Evolutionary conservation across 108 stramenopile species (phyloP).

Genomic region (Bacterosira constricta): DNA sequence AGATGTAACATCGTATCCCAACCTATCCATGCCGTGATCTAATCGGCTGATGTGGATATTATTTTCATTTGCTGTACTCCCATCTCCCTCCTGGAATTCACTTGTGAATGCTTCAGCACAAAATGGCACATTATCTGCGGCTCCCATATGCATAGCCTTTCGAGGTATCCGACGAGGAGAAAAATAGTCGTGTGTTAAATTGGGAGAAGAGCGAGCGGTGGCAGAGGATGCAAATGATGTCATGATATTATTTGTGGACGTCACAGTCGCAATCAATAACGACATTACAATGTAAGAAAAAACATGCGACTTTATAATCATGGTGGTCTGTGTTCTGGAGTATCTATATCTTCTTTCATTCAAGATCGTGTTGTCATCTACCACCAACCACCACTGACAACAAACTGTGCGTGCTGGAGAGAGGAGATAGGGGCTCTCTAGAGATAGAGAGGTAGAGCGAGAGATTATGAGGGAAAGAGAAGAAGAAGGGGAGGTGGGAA

Average conservation of each 20-base stretch:
- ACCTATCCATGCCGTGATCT: not conserved
- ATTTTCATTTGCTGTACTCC: not conserved
- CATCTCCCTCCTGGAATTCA: not conserved
- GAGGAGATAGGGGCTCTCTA: no score
- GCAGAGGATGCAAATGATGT: not conserved
- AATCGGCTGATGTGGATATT: constrained; percentile 8
- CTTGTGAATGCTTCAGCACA: constrained; percentile 27
- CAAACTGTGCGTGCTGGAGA: no score
- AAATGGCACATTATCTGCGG: constrained; percentile 10
- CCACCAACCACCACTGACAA: no score
- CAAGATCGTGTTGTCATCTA: no score
- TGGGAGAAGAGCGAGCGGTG: not conserved
- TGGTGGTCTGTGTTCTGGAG: no score
- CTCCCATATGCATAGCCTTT: not conserved
- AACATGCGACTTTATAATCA: no score
- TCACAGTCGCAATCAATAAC: not conserved
- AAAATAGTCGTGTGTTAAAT: not conserved
- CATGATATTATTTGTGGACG: no score
- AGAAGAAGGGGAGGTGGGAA: no score
- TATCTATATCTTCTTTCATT: no score
- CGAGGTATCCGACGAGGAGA: not conserved
- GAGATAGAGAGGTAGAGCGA: no score
- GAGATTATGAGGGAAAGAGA: no score
- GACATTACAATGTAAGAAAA: no score
- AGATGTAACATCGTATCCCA: constrained; percentile 43